A percentile compares a stretch with the other conserved stretches of the same genome.
phyloP scores from a whole-genome alignment of 768 basidiomycete species.

The Boletus edulis region DNA sequence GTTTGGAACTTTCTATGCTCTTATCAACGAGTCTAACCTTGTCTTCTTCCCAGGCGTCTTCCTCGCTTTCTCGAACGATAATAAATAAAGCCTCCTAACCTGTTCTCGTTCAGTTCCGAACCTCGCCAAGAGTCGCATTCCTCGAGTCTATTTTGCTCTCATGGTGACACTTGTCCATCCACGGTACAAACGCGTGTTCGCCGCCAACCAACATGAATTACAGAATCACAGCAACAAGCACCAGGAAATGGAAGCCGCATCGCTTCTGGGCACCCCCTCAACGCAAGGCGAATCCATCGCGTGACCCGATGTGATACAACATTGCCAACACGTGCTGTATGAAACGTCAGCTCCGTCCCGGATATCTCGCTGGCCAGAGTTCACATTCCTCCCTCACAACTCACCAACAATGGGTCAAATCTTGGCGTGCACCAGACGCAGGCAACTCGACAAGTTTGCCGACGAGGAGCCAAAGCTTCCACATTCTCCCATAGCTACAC shows the following conservation, averaged over 20 bases:
- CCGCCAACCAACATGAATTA: slow-evolving; percentile 14
- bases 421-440: slow-evolving; percentile 24
- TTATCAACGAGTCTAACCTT: slow-evolving; percentile 13
- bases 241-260: slow-evolving; percentile 18
- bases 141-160: background rate
- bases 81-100: background rate
- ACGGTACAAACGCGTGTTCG: slow-evolving; percentile 22
- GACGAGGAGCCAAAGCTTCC: slow-evolving; percentile 28
- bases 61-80: slow-evolving; percentile 13
- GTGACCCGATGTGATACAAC: slow-evolving; percentile 29
- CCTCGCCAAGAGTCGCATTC: slow-evolving; percentile 8
- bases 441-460: slow-evolving; percentile 22
- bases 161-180: slow-evolving; percentile 2
- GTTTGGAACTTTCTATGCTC: slow-evolving; percentile 14
- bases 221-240: slow-evolving; percentile 16
- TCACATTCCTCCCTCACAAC: slow-evolving; percentile 14
- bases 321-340: slow-evolving; percentile 26
- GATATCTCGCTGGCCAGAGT: slow-evolving; percentile 24
- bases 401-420: slow-evolving; percentile 29
- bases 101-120: slow-evolving; percentile 9
- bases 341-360: slow-evolving; percentile 26
- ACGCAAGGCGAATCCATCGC: slow-evolving; percentile 26
- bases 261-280: slow-evolving; percentile 26
- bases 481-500: slow-evolving; percentile 5
- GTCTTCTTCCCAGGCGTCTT: background rate